Evolutionary conservation across 495 filamentous ascomycete species (phyloP).

Genomic region (Hypoxylon rickii): DNA sequence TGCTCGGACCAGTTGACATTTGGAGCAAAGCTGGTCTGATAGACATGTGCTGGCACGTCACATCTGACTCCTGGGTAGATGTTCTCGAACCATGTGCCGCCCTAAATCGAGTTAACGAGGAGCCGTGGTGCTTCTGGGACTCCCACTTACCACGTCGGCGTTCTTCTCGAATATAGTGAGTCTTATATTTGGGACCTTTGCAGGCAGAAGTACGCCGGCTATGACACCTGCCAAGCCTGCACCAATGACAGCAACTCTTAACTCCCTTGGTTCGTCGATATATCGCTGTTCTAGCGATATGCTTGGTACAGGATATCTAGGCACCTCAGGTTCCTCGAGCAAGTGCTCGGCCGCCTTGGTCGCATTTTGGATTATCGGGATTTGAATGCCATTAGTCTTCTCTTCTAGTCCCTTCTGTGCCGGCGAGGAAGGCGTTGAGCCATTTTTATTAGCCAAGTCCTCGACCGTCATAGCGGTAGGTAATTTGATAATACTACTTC

Average conservation of each 20-base stretch:
- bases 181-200: constrained; percentile 60
- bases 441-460: constrained; percentile 1
- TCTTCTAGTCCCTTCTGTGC: constrained; percentile 1
- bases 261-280: constrained; percentile 59
- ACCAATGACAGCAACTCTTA: constrained; percentile 67
- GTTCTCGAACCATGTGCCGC: constrained; percentile 76
- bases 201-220: constrained; percentile 62
- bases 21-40: constrained; percentile 68
- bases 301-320: constrained; percentile 30
- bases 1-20: constrained; percentile 69
- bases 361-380: constrained; percentile 10
- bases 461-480: constrained; percentile 19
- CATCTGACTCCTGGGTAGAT: constrained; percentile 70
- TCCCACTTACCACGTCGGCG: constrained; percentile 53
- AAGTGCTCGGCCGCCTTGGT: constrained; percentile 10
- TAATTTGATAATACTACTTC: background rate
- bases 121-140: background rate
- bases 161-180: constrained; percentile 78
- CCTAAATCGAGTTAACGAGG: constrained; percentile 36
- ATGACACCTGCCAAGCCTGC: constrained; percentile 69
- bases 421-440: background rate
- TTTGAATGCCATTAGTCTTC: constrained; percentile 13
- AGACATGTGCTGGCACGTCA: constrained; percentile 74
- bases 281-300: constrained; percentile 45
- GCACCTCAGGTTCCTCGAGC: constrained; percentile 9